Conservation (phyloP, 31 red algal genomes). For the Porphyra umbilicalis region DNA sequence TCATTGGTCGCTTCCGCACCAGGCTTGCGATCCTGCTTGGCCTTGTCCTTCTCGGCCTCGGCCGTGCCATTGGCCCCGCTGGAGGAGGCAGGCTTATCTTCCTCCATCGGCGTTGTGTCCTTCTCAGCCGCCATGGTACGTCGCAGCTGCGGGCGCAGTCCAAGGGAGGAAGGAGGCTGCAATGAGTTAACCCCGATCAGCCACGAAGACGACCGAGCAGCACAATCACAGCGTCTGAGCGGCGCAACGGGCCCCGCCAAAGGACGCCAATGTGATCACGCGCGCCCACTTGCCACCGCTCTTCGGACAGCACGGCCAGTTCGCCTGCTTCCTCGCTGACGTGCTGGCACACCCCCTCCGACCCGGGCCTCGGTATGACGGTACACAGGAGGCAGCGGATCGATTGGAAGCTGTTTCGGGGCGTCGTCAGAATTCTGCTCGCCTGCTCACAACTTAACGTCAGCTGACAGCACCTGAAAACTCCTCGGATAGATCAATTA, state of each 20-base stretch:
- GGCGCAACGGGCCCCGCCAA: too few relatives aligned
- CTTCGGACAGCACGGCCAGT: neutral
- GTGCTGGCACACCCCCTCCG: too few relatives aligned
- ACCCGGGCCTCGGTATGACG: neutral
- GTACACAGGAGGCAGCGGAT: neutral
- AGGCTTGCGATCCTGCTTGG: neutral
- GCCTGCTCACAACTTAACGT: neutral
- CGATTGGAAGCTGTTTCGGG: neutral
- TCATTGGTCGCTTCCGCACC: conserved; percentile 4
- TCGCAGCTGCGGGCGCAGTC: too few relatives aligned
- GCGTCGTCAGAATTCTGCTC: neutral
- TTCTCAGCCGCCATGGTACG: neutral
- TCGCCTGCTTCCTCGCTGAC: neutral
- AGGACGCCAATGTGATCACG: too few relatives aligned
- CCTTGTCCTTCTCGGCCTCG: neutral
- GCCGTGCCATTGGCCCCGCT: neutral
- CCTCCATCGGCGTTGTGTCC: neutral
- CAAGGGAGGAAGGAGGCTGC: too few relatives aligned
- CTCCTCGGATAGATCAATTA: too few relatives aligned
- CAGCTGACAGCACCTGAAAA: neutral
- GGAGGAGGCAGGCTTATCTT: neutral
- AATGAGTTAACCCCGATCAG: neutral
- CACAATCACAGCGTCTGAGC: too few relatives aligned
- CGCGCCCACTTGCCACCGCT: neutral
- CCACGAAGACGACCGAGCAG: neutral